These are phyloP conservation scores for Hypholoma sublateritium DNA, from an alignment of 768 basidiomycete species.

Conservation along the genomic window DNA sequence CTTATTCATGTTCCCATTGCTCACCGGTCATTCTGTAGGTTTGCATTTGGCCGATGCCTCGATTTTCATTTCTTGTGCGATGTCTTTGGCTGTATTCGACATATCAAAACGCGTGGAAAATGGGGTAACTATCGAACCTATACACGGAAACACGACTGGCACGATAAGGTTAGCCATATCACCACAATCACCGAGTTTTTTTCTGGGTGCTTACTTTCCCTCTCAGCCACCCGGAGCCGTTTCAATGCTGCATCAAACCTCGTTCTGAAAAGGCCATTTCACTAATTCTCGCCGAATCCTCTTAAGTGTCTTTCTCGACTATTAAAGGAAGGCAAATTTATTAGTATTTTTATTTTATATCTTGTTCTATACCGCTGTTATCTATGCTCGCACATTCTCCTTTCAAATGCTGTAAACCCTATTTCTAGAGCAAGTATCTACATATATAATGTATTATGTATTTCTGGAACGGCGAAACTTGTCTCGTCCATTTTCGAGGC, in stretches of 20 bases:
- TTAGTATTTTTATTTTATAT: conserved; percentile 35
- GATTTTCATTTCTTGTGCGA: conserved; percentile 51
- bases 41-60: conserved; percentile 54
- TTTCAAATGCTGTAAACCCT: background rate
- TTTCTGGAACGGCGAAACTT: too few species aligned
- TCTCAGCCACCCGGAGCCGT: conserved; percentile 60
- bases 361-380: conserved; percentile 24
- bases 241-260: conserved; percentile 60
- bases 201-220: background rate
- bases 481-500: too few species aligned
- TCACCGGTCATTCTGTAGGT: conserved; percentile 30
- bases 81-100: conserved; percentile 52
- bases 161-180: conserved; percentile 55
- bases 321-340: conserved; percentile 5
- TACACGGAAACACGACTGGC: conserved; percentile 57
- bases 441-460: background rate
- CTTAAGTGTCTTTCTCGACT: conserved; percentile 12
- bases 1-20: conserved; percentile 5
- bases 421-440: background rate
- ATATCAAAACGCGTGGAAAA: conserved; percentile 47
- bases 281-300: conserved; percentile 48
- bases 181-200: too few species aligned
- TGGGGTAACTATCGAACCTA: conserved; percentile 45
- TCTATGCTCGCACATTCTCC: background rate
- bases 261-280: conserved; percentile 56